phyloP scores from a whole-genome alignment of 805 yeast genomes.

The Metschnikowia drakensbergensis region DNA sequence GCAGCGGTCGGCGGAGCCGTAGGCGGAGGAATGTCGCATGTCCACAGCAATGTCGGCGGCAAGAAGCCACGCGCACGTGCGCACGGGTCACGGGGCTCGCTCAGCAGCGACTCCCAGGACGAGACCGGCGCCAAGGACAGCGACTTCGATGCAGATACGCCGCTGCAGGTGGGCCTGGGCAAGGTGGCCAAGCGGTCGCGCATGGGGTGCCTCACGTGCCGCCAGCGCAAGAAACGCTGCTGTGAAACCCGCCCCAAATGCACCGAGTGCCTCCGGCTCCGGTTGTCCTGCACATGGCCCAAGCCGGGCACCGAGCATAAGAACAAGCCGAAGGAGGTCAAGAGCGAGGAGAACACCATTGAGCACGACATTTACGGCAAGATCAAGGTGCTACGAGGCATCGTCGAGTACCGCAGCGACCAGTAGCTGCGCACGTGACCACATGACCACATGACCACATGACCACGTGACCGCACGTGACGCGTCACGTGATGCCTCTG shows the following conservation, averaged over 20 bases:
- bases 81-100: slow-evolving; percentile 2
- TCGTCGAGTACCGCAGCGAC: slow-evolving; percentile 45
- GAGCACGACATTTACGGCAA: slow-evolving; percentile 54
- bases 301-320: slow-evolving; percentile 63
- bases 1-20: neutral
- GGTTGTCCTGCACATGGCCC: slow-evolving; percentile 71
- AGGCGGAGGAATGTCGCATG: neutral
- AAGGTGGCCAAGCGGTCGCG: slow-evolving; percentile 49
- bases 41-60: neutral
- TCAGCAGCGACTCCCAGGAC: slow-evolving; percentile 7
- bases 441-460: no score
- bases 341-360: slow-evolving; percentile 48
- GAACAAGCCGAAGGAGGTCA: slow-evolving; percentile 50
- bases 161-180: neutral
- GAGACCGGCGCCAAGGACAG: slow-evolving; percentile 5
- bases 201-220: slow-evolving; percentile 75
- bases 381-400: slow-evolving; percentile 60
- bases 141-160: neutral
- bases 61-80: neutral
- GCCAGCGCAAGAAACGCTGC: slow-evolving; percentile 74
- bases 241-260: slow-evolving; percentile 69
- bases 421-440: neutral
- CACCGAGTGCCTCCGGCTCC: slow-evolving; percentile 60
- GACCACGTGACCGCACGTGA: no score
- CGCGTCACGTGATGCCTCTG: no score